These are phyloP conservation scores for Trametes polyzona DNA, from an alignment of 1,284 basidiomycete species.

Conservation along the genomic window DNA sequence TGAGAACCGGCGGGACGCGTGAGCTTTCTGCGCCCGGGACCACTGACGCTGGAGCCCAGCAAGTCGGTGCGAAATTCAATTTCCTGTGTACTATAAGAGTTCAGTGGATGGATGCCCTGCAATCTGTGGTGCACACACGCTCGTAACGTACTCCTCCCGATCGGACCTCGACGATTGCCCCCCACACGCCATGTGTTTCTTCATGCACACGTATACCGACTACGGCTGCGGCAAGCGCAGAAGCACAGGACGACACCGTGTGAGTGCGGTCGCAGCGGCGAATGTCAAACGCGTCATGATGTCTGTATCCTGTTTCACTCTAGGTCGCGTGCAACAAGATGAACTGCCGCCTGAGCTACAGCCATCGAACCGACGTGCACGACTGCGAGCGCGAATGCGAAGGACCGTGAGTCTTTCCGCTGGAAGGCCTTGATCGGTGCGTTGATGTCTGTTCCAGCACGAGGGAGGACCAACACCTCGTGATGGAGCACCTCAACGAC, in stretches of 20 bases:
- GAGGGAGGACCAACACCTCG: conserved; percentile 20
- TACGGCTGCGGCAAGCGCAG: conserved; percentile 24
- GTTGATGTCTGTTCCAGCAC: conserved; percentile 3
- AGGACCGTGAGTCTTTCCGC: conserved; percentile 9
- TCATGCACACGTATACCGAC: conserved; percentile 20
- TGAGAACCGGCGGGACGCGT: background rate
- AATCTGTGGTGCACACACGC: too few species aligned
- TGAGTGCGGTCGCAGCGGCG: background rate
- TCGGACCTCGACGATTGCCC: background rate
- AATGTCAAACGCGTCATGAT: too few species aligned
- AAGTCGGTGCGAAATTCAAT: too few species aligned
- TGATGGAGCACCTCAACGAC: conserved; percentile 9
- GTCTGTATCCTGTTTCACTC: background rate
- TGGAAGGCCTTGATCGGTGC: too few species aligned
- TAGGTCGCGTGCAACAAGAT: conserved; percentile 26
- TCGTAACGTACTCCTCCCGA: too few species aligned
- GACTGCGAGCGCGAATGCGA: conserved; percentile 20
- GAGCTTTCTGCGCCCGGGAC: background rate
- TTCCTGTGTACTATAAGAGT: too few species aligned
- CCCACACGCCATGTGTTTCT: conserved; percentile 25
- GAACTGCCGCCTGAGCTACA: conserved; percentile 24
- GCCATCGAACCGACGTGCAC: conserved; percentile 18
- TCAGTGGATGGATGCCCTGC: too few species aligned
- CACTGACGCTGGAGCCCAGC: too few species aligned
- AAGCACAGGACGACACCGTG: conserved; percentile 10